Evolutionary conservation across 352 stramenopile species (phyloP).

Genomic region (Pythium periplocum): DNA sequence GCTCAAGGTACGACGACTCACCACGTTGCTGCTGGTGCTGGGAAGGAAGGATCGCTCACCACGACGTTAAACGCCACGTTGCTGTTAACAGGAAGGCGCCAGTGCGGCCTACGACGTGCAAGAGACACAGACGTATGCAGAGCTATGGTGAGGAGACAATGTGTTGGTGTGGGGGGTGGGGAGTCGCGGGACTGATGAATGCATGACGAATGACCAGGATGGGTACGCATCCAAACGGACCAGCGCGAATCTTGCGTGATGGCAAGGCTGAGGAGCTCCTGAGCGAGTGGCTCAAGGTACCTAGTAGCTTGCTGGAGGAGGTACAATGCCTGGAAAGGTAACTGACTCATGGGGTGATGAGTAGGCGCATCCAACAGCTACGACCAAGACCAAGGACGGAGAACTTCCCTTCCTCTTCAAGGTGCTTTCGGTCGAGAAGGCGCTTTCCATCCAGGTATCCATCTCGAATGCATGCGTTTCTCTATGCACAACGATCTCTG

Average conservation of each 20-base stretch:
- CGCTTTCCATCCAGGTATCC: slow-evolving; percentile 94
- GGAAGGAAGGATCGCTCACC: background rate
- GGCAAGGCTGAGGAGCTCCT: slow-evolving; percentile 42
- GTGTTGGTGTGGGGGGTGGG: background rate
- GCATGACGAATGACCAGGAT: slow-evolving; percentile 49
- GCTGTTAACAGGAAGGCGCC: slow-evolving; percentile 27
- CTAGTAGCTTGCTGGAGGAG: background rate
- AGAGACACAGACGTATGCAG: slow-evolving; percentile 59
- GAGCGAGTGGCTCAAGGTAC: slow-evolving; percentile 64
- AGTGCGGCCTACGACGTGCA: slow-evolving; percentile 45
- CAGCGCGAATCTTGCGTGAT: slow-evolving; percentile 64
- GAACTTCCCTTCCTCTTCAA: slow-evolving; percentile 99
- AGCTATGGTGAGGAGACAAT: slow-evolving; percentile 73
- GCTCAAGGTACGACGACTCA: slow-evolving; percentile 55
- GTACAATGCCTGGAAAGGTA: no score
- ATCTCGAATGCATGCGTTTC: background rate
- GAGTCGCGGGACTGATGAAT: no score
- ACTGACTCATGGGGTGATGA: no score
- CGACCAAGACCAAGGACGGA: slow-evolving; percentile 2
- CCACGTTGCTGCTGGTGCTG: slow-evolving; percentile 2
- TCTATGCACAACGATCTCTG: background rate
- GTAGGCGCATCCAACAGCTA: no score
- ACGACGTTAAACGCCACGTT: no score
- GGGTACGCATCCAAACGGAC: slow-evolving; percentile 92
- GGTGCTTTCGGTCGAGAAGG: slow-evolving; percentile 96